Evolutionary conservation across 192 early-diverging fungal species (phyloP), one percentile per base, ranked within the genome.

Genomic region (Irineochytrium annulatum): DNA sequence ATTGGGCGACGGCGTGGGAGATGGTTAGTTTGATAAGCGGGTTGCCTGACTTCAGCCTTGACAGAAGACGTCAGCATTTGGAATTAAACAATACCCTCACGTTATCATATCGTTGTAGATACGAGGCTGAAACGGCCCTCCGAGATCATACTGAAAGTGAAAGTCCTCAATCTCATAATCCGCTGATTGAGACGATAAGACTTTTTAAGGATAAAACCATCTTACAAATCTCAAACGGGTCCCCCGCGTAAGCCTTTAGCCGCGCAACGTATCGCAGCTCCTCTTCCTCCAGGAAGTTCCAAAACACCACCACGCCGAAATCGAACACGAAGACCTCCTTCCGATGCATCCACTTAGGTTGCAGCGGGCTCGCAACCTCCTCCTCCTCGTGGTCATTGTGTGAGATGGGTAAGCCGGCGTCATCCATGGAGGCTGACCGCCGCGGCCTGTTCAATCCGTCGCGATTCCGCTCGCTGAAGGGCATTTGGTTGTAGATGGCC

Each of bases 1-100:
- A 87, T 74, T 98, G 95, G 5, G 95, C 91, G 49, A 98, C 89
- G 2, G 91, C 95, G 74, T 98, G 95, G 1, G 90, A 88, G 63
- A 98, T 95, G 0, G 93, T 90, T 49, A 98, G 77, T 70, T 95
- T 98, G 63, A 91, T 87, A 79, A 95, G 86, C 74, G 65, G 84
- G 74, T 70, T 55, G 68, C 75, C 65, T 78, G 64, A 58, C 80
- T 84, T 68, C 77, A 78, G 32, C 76, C 80, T 69, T 83, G 84
- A 16, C 70, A 74, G 20, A 78, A 69, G 3, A 73, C 79, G 60
- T 80, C 78, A n/a, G 73, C 74, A 35, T 41, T 8, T 41, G 8
- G 5, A 58, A 26, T 31, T 22, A 33, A 30, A 32, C 1, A 41
- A 27, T 22, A 17, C 17, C 8, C 83, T 82, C 46, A 91, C 16